Evolutionary conservation across 176 grass and related monocot species (phyloP).

Genomic region (Phoenix roebelenii): DNA sequence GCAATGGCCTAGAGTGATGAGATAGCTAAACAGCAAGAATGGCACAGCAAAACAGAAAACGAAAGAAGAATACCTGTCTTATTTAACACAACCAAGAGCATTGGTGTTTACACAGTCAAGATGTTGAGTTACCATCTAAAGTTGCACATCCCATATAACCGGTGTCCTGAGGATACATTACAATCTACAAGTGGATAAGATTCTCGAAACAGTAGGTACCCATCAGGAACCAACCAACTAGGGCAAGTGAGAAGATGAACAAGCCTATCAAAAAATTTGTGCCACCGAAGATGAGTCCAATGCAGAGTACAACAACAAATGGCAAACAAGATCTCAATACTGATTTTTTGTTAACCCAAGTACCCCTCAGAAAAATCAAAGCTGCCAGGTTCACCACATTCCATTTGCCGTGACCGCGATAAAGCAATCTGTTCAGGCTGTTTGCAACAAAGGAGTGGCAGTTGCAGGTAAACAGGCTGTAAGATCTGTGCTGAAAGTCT

Average conservation of each 20-base stretch:
- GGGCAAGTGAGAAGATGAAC: slow-evolving; percentile 23
- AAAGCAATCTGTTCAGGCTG: slow-evolving; percentile 65
- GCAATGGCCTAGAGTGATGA: too few species aligned
- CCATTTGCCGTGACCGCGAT: slow-evolving; percentile 55
- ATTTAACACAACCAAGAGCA: too few species aligned
- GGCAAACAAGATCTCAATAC: slow-evolving; percentile 54
- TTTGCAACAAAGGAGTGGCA: slow-evolving; percentile 92
- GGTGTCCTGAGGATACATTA: too few species aligned
- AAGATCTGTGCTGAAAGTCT: slow-evolving; percentile 76
- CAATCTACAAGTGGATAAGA: slow-evolving; percentile 58
- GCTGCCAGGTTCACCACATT: slow-evolving; percentile 78
- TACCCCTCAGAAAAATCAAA: slow-evolving; percentile 50
- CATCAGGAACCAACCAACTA: slow-evolving; percentile 70
- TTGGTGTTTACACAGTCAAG: too few species aligned
- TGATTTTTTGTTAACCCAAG: slow-evolving; percentile 42
- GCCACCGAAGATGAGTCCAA: slow-evolving; percentile 43
- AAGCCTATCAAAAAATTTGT: slow-evolving; percentile 39
- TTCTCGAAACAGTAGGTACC: slow-evolving; percentile 82
- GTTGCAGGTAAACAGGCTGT: slow-evolving; percentile 92
- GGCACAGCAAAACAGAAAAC: too few species aligned
- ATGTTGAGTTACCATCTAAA: too few species aligned
- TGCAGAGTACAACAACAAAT: slow-evolving; percentile 28
- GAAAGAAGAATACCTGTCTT: too few species aligned
- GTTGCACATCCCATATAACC: too few species aligned
- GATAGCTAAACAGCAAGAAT: too few species aligned